These are phyloP conservation scores for Arachnomyces sp. DNA, from an alignment of 2,329 filamentous ascomycete genomes.

Conservation along the genomic window DNA sequence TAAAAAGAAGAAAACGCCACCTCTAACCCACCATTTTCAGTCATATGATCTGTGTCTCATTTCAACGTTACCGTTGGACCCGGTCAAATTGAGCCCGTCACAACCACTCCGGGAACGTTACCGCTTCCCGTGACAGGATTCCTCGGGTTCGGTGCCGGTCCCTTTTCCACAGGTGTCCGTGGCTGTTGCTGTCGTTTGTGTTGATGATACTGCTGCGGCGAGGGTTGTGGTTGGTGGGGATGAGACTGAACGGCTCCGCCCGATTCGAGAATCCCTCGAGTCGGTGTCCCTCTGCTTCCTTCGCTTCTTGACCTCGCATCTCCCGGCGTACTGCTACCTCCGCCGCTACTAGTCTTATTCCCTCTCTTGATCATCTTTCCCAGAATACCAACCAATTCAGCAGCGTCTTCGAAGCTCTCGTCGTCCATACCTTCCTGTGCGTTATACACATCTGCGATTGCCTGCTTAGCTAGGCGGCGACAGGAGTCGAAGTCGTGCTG, in stretches of 20 bases:
- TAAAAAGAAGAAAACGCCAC: too few relatives aligned
- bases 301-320: constrained; percentile 23
- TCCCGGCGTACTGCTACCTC: constrained; percentile 25
- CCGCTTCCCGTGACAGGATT: too few relatives aligned
- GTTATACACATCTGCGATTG: constrained; percentile 85
- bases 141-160: neutral
- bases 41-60: too few relatives aligned
- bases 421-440: constrained; percentile 90
- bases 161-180: constrained; percentile 1
- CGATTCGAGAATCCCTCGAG: constrained; percentile 6
- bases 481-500: constrained; percentile 72
- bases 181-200: neutral
- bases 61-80: too few relatives aligned
- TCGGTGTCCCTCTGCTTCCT: constrained; percentile 22
- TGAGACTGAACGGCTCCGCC: constrained; percentile 5
- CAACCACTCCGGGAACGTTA: too few relatives aligned
- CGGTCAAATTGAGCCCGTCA: too few relatives aligned
- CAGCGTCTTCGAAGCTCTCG: constrained; percentile 88
- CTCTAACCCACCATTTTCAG: too few relatives aligned
- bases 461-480: constrained; percentile 67
- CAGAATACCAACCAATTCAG: constrained; percentile 75
- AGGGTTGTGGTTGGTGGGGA: constrained; percentile 8
- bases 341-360: constrained; percentile 25
- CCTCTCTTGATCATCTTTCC: constrained; percentile 84
- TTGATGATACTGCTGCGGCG: constrained; percentile 1